A percentile compares a stretch with the other conserved stretches of the same genome.
These are phyloP conservation scores for Gentiana straminea DNA, from an alignment of 257 asterid species.

Conservation along the genomic window DNA sequence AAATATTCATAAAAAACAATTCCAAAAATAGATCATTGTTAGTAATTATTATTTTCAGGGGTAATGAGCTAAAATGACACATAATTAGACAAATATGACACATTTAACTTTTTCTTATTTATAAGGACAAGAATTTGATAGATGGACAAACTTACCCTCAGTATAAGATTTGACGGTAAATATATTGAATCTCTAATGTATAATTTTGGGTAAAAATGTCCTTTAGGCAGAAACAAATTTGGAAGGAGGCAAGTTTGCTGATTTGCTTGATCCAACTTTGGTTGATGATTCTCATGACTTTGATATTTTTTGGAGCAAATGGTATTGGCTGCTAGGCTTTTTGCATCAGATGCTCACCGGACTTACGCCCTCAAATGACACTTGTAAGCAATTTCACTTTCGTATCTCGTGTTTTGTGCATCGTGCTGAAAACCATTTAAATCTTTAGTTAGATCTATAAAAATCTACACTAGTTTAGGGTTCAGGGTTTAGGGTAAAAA, in stretches of 20 bases:
- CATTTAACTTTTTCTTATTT: no score
- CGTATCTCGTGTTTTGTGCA: neutral
- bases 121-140: no score
- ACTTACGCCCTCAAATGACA: constrained; percentile 58
- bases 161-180: no score
- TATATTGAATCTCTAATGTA: neutral
- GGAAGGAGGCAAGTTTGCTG: constrained; percentile 40
- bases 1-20: no score
- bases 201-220: neutral
- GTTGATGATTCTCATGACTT: constrained; percentile 29
- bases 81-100: no score
- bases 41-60: no score
- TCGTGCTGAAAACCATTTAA: neutral
- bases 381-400: constrained; percentile 29
- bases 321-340: constrained; percentile 69
- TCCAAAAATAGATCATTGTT: no score
- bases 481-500: no score
- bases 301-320: constrained; percentile 55
- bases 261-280: constrained; percentile 54
- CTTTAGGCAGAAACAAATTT: constrained; percentile 60
- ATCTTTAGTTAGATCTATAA: no score
- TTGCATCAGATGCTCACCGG: constrained; percentile 53
- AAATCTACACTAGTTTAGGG: no score
- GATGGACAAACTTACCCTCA: no score
- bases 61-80: no score